These are phyloP conservation scores for Oryza meyeriana DNA, from an alignment of 176 grass and related monocot species.

Conservation along the genomic window DNA sequence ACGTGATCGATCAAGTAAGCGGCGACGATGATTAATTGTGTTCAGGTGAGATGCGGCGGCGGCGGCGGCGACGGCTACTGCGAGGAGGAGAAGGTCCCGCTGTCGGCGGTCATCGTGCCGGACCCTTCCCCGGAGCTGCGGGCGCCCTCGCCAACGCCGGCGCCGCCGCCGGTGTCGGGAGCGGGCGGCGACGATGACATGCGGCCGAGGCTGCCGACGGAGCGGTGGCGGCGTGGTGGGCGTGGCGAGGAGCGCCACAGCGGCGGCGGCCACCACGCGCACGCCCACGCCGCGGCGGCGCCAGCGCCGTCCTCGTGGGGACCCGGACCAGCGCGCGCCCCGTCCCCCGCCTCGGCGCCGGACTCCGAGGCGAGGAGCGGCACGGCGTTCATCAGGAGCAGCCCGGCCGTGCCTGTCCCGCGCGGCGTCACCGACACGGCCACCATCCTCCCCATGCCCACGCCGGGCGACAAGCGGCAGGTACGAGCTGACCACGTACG, in stretches of 20 bases:
- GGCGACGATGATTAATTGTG: neutral
- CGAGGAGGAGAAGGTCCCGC: constrained; percentile 42
- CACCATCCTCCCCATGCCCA: constrained; percentile 70
- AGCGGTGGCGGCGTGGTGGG: constrained; percentile 30
- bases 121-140: constrained; percentile 34
- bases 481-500: constrained; percentile 2
- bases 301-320: neutral
- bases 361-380: constrained; percentile 10
- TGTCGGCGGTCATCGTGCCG: constrained; percentile 43
- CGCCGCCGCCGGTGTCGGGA: constrained; percentile 31
- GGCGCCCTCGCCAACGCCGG: constrained; percentile 16
- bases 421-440: constrained; percentile 75
- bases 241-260: constrained; percentile 5
- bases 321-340: neutral
- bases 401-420: constrained; percentile 79
- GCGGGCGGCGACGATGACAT: constrained; percentile 42
- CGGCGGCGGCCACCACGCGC: neutral
- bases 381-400: constrained; percentile 69
- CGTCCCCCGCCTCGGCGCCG: constrained; percentile 2
- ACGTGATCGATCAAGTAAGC: neutral
- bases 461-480: constrained; percentile 52
- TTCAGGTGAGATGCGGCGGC: neutral
- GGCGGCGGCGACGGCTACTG: neutral
- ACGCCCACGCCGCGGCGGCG: neutral
- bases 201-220: constrained; percentile 58